Conservation (phyloP, 441 rosid genomes). For the Raphanus hybrid region DNA sequence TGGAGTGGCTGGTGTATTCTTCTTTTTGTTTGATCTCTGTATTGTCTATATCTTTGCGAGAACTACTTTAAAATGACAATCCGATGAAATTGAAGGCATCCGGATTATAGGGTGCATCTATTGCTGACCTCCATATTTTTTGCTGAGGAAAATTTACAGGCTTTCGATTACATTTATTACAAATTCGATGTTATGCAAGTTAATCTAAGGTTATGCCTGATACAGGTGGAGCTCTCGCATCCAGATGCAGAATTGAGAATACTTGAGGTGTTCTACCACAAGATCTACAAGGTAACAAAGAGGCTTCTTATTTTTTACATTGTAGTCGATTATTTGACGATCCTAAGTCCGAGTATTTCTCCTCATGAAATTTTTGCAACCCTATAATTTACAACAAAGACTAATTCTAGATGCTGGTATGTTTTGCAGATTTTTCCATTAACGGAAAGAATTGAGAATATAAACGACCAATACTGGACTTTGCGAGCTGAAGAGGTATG, state of each 20-base stretch:
- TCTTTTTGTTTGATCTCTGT: constrained; percentile 9
- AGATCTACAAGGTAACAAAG: too few species aligned
- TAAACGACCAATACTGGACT: constrained; percentile 84
- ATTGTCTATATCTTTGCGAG: constrained; percentile 12
- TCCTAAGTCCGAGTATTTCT: constrained; percentile 3
- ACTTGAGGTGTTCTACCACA: too few species aligned
- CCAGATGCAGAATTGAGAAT: constrained; percentile 55
- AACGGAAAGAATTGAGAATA: constrained; percentile 69
- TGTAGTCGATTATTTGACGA: constrained; percentile 12
- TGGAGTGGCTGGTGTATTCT: background rate
- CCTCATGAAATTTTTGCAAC: constrained; percentile 12
- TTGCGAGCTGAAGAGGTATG: constrained; percentile 78
- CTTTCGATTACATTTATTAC: background rate
- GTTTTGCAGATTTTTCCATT: constrained; percentile 67
- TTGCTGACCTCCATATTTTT: background rate
- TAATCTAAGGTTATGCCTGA: constrained; percentile 22
- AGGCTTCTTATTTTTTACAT: background rate
- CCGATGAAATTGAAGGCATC: constrained; percentile 18
- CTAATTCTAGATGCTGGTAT: constrained; percentile 7
- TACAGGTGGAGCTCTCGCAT: constrained; percentile 76
- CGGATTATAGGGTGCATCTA: constrained; percentile 17
- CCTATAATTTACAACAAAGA: constrained; percentile 6
- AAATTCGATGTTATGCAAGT: constrained; percentile 14
- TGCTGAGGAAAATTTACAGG: background rate
- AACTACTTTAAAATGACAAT: background rate